phyloP scores from a whole-genome alignment of 1,284 basidiomycete genomes.

The Entoloma clypeatum region DNA sequence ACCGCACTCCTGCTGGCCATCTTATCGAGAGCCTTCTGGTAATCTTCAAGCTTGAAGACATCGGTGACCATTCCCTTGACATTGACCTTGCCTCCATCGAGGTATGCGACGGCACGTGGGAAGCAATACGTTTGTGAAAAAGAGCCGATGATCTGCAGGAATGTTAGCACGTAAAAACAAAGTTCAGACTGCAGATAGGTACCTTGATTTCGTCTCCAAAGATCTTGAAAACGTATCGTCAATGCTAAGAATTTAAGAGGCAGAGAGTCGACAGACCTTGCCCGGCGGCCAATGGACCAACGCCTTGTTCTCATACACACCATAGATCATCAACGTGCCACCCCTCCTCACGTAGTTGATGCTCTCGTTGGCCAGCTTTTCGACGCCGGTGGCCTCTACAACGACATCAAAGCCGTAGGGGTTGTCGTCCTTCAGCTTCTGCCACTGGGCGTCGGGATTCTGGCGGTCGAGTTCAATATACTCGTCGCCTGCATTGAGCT shows the following conservation, averaged over 20 bases:
- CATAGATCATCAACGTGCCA: slow-evolving; percentile 72
- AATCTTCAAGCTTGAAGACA: slow-evolving; percentile 73
- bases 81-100: slow-evolving; percentile 80
- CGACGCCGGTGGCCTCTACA: slow-evolving; percentile 84
- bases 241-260: background rate
- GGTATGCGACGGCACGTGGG: slow-evolving; percentile 82
- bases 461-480: slow-evolving; percentile 81
- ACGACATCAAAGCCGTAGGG: slow-evolving; percentile 89
- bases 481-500: slow-evolving; percentile 74
- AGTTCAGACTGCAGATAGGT: slow-evolving; percentile 14
- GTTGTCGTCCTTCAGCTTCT: slow-evolving; percentile 72
- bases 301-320: slow-evolving; percentile 74
- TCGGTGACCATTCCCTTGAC: slow-evolving; percentile 86
- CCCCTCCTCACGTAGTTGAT: slow-evolving; percentile 85
- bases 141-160: slow-evolving; percentile 73
- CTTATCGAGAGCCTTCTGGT: slow-evolving; percentile 80
- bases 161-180: slow-evolving; percentile 1
- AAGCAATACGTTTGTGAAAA: slow-evolving; percentile 86
- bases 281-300: slow-evolving; percentile 80
- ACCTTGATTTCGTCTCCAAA: slow-evolving; percentile 82
- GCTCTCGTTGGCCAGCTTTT: slow-evolving; percentile 75
- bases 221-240: slow-evolving; percentile 39
- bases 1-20: slow-evolving; percentile 71
- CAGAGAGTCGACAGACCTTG: slow-evolving; percentile 28
- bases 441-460: slow-evolving; percentile 75